These are phyloP conservation scores for Chenopodium formosanum DNA, from an alignment of 148 eudicot genomes.

Conservation along the genomic window DNA sequence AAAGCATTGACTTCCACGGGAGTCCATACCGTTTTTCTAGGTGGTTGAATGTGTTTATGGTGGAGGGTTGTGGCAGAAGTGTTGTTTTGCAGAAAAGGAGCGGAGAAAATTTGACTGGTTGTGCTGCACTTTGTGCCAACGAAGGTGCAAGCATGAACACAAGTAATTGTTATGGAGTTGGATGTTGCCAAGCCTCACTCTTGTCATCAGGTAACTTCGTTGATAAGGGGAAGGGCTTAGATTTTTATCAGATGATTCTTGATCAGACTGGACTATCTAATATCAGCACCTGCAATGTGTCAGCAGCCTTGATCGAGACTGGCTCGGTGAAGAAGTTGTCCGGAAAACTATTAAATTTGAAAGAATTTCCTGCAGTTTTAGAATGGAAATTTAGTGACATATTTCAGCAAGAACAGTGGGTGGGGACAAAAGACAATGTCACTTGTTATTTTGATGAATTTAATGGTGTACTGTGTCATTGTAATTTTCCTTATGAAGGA, in stretches of 20 bases:
- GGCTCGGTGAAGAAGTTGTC: neutral
- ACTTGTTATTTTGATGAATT: neutral
- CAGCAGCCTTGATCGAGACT: conserved; percentile 12
- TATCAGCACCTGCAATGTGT: conserved; percentile 7
- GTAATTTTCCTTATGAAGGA: conserved; percentile 16
- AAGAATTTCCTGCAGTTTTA: conserved; percentile 2
- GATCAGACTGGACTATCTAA: neutral
- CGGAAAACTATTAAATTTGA: neutral
- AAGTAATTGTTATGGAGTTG: conserved; percentile 33
- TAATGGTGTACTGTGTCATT: neutral
- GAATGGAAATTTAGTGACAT: neutral
- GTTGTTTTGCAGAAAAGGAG: conserved; percentile 17
- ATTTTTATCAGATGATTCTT: conserved; percentile 17
- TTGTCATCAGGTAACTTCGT: neutral
- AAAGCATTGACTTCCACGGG: conserved; percentile 18
- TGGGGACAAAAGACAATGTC: neutral
- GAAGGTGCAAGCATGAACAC: neutral
- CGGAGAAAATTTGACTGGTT: conserved; percentile 19
- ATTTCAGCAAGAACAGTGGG: too few relatives aligned
- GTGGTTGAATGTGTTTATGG: conserved; percentile 23
- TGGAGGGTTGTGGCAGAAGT: conserved; percentile 31
- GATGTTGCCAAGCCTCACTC: conserved; percentile 38
- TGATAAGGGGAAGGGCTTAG: neutral
- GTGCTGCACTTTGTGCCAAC: conserved; percentile 33
- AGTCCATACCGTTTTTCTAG: conserved; percentile 19